phyloP scores from a whole-genome alignment of 192 early-diverging fungal genomes.

The Coemansia sp. region DNA sequence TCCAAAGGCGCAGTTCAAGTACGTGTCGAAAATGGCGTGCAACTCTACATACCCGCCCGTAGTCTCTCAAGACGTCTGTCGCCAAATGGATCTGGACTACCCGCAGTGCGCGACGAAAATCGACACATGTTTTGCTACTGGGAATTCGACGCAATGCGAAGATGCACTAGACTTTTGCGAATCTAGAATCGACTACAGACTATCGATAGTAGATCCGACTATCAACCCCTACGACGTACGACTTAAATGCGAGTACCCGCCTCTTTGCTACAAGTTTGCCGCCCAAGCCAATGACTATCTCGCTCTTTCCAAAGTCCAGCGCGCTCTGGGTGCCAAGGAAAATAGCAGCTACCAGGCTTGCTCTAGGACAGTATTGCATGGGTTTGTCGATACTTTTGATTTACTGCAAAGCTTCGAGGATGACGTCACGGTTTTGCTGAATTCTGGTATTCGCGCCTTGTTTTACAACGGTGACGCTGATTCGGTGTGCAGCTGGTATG shows the following conservation, averaged over 20 bases:
- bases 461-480: slow-evolving; percentile 93
- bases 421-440: slow-evolving; percentile 68
- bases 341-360: slow-evolving; percentile 68
- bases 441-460: slow-evolving; percentile 74
- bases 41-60: slow-evolving; percentile 74
- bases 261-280: slow-evolving; percentile 80
- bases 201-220: slow-evolving; percentile 70
- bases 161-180: slow-evolving; percentile 66
- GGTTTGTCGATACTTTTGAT: slow-evolving; percentile 80
- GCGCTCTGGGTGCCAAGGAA: slow-evolving; percentile 68
- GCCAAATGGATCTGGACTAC: slow-evolving; percentile 61
- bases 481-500: slow-evolving; percentile 86
- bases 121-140: slow-evolving; percentile 1
- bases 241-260: slow-evolving; percentile 71
- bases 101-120: slow-evolving; percentile 10
- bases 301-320: slow-evolving; percentile 69
- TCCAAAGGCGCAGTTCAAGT: slow-evolving; percentile 76
- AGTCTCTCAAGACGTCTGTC: slow-evolving; percentile 66
- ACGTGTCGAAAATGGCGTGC: slow-evolving; percentile 76
- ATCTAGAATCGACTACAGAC: slow-evolving; percentile 63
- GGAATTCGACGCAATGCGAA: neutral
- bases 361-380: slow-evolving; percentile 69
- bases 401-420: slow-evolving; percentile 73
- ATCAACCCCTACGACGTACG: slow-evolving; percentile 94
- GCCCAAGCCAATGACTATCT: slow-evolving; percentile 71